Conservation (phyloP, 495 filamentous ascomycete species). For the Daldinia grandis region DNA sequence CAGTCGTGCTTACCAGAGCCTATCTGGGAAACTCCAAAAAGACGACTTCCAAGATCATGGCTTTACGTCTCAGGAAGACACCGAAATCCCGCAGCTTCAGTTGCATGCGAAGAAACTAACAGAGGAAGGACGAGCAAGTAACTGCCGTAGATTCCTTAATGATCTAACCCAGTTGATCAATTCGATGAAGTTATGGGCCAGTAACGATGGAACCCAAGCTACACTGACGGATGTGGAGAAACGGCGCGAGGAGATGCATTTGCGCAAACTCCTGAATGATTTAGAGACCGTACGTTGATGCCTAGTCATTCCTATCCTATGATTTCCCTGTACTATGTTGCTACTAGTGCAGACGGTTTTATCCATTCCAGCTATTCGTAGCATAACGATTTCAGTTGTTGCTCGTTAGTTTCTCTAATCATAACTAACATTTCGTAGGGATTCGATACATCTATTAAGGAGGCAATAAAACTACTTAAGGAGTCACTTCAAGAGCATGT, state of each 20-base stretch:
- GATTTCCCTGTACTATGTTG: background rate
- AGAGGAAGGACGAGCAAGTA: conserved; percentile 47
- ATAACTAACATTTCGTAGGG: conserved; percentile 29
- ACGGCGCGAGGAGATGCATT: conserved; percentile 49
- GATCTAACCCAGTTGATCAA: conserved; percentile 63
- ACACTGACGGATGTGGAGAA: conserved; percentile 56
- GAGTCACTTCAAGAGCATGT: conserved; percentile 54
- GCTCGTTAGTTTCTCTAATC: background rate
- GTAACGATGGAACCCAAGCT: conserved; percentile 55
- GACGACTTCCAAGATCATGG: conserved; percentile 52
- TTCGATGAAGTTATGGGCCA: conserved; percentile 66
- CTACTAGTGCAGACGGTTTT: background rate
- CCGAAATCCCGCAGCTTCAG: conserved; percentile 68
- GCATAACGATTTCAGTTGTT: background rate
- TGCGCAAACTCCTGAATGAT: conserved; percentile 52
- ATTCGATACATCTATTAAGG: conserved; percentile 49
- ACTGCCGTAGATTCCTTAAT: conserved; percentile 53
- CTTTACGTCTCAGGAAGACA: conserved; percentile 45
- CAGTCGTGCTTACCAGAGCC: conserved; percentile 67
- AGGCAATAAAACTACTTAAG: conserved; percentile 45
- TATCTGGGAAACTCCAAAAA: conserved; percentile 60
- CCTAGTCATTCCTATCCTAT: background rate
- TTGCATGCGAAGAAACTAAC: conserved; percentile 69
- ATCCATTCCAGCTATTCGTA: background rate
- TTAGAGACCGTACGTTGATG: conserved; percentile 55